Evolutionary conservation across 108 stramenopile species (phyloP).

Genomic region (Schizochytrium sp.): DNA sequence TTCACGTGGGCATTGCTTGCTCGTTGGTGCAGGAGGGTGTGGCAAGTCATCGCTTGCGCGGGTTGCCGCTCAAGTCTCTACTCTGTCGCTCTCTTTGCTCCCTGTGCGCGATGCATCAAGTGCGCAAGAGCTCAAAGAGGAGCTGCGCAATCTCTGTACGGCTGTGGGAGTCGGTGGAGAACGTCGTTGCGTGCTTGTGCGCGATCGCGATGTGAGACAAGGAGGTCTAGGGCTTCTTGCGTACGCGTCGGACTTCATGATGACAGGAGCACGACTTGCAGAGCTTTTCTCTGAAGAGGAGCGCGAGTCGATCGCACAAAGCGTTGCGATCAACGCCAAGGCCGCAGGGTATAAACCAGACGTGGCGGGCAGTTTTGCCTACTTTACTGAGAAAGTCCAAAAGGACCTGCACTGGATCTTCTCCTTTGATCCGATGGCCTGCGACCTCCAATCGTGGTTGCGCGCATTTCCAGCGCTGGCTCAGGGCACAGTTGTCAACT

Average conservation of each 20-base stretch:
- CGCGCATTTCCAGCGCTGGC: conserved; percentile 61
- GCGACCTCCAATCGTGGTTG: conserved; percentile 50
- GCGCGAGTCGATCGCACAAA: conserved; percentile 56
- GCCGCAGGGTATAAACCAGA: conserved; percentile 48
- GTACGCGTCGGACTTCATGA: no score
- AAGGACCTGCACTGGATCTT: conserved; percentile 66
- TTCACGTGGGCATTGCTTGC: conserved; percentile 56
- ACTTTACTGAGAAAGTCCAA: conserved; percentile 55
- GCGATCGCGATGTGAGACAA: conserved; percentile 38
- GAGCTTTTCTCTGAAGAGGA: conserved; percentile 66
- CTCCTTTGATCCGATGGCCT: conserved; percentile 64
- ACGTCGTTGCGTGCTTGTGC: neutral
- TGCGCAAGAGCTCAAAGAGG: conserved; percentile 67
- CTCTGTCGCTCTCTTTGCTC: conserved; percentile 53
- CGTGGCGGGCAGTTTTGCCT: conserved; percentile 63
- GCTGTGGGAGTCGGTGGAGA: conserved; percentile 66
- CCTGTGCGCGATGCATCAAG: conserved; percentile 60
- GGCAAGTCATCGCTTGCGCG: conserved; percentile 59
- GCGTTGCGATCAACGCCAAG: conserved; percentile 39
- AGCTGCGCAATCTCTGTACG: conserved; percentile 64
- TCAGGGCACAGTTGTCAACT: conserved; percentile 63
- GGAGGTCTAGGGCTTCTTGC: conserved; percentile 47
- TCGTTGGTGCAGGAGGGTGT: conserved; percentile 61
- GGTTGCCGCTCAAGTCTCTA: conserved; percentile 64
- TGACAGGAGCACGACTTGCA: conserved; percentile 48